Evolutionary conservation across 345 rosid genomes (phyloP).

Genomic region (Gynandropsis gynandra): DNA sequence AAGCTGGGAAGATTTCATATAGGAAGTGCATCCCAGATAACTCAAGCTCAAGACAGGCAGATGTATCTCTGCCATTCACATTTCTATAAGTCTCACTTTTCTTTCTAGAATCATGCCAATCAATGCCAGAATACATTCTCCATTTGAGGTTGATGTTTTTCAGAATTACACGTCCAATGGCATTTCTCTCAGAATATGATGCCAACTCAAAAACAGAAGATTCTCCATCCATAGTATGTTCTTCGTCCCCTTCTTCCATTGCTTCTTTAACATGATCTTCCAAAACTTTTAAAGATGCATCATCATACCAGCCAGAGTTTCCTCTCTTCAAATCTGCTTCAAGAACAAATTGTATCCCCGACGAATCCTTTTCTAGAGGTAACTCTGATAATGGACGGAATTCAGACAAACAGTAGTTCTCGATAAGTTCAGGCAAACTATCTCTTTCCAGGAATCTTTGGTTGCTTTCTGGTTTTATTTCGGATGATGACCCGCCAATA

Average conservation of each 20-base stretch:
- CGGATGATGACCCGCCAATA: conserved; percentile 36
- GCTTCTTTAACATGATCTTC: conserved; percentile 76
- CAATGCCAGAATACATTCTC: conserved; percentile 78
- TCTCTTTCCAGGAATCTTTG: conserved; percentile 43
- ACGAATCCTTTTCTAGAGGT: conserved; percentile 37
- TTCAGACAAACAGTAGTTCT: conserved; percentile 67
- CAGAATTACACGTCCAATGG: conserved; percentile 51
- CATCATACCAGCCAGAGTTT: conserved; percentile 71
- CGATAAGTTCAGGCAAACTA: conserved; percentile 63
- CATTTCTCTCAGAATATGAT: conserved; percentile 35
- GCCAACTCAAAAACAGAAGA: conserved; percentile 26
- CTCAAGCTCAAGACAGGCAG: conserved; percentile 58
- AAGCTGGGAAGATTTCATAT: conserved; percentile 52
- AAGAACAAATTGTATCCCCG: conserved; percentile 28
- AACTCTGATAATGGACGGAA: conserved; percentile 49
- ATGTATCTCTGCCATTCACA: conserved; percentile 45
- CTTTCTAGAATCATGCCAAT: conserved; percentile 48
- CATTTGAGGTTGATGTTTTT: conserved; percentile 60
- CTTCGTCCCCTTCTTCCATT: conserved; percentile 36
- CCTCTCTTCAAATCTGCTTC: conserved; percentile 46
- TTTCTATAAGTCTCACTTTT: conserved; percentile 23
- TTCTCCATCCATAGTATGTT: conserved; percentile 40
- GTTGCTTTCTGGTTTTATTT: conserved; percentile 39
- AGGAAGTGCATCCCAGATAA: conserved; percentile 55
- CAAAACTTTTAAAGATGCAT: conserved; percentile 42